A percentile compares a stretch with the other conserved stretches of the same genome.
Conservation (phyloP, 2,329 filamentous ascomycete species). For the Claviceps paspali region DNA sequence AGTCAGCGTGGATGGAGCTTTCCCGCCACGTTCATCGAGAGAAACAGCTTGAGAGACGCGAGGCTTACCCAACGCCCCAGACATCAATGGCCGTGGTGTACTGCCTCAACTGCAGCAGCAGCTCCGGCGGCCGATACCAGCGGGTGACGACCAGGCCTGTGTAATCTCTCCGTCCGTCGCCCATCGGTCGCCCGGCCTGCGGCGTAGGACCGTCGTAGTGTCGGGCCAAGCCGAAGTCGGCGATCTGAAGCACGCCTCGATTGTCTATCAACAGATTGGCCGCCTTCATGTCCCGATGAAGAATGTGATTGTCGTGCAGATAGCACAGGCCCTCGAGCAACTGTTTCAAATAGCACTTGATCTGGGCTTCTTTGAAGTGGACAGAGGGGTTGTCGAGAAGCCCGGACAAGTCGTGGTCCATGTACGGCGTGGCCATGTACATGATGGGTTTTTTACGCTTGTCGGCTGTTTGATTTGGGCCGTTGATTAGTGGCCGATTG, state of each 20-base stretch:
- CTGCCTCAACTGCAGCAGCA: constrained; percentile 70
- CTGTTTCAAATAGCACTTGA: constrained; percentile 96
- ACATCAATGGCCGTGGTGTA: constrained; percentile 98
- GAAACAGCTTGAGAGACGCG: background rate
- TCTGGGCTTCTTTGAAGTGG: constrained; percentile 72
- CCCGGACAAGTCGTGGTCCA: constrained; percentile 97
- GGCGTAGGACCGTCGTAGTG: constrained; percentile 82
- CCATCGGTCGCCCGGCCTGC: constrained; percentile 60
- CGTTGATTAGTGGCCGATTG: background rate
- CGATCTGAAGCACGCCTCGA: constrained; percentile 82
- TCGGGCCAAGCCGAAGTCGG: constrained; percentile 87
- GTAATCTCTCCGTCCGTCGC: constrained; percentile 78
- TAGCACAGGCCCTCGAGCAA: constrained; percentile 81
- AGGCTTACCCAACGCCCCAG: constrained; percentile 82
- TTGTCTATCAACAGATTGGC: constrained; percentile 96
- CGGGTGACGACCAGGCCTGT: constrained; percentile 92
- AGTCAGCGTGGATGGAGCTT: no score
- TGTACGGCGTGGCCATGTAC: constrained; percentile 98
- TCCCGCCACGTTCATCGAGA: no score
- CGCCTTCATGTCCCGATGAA: constrained; percentile 98
- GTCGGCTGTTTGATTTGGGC: constrained; percentile 39
- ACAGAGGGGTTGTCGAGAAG: constrained; percentile 90
- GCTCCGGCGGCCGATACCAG: constrained; percentile 92
- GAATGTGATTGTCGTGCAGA: constrained; percentile 74
- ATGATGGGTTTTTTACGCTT: constrained; percentile 73